These are phyloP conservation scores for Rhododendron vialii DNA, from an alignment of 148 eudicot genomes.

Conservation along the genomic window DNA sequence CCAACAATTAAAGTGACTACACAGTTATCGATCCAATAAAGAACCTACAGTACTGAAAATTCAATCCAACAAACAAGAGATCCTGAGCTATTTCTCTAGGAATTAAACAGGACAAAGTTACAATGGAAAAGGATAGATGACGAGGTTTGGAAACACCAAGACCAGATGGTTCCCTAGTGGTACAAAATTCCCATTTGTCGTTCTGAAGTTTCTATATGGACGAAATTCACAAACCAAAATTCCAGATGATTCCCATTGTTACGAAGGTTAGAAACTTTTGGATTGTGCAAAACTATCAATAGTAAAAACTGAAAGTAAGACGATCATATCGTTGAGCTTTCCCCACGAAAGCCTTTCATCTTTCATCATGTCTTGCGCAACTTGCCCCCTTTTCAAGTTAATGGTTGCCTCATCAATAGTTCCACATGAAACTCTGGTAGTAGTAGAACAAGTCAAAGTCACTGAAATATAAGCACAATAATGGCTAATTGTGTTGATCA, in stretches of 20 bases:
- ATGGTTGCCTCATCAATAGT: not conserved
- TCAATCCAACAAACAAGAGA: not conserved
- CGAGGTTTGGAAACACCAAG: not conserved
- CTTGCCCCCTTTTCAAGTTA: not conserved
- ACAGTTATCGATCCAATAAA: not conserved
- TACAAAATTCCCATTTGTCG: not conserved
- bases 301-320: not conserved
- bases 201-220: not conserved
- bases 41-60: not conserved
- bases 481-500: not conserved
- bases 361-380: not conserved
- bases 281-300: not conserved
- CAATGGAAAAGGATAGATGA: not conserved
- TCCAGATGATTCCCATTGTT: not conserved
- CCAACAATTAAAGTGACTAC: not conserved
- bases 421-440: not conserved
- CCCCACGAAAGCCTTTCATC: not conserved
- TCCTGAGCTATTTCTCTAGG: not conserved
- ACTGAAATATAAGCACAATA: not conserved
- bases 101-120: not conserved
- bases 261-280: not conserved
- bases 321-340: not conserved
- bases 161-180: not conserved
- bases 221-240: not conserved
- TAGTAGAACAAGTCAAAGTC: not conserved